Evolutionary conservation across 176 grass and related monocot genomes (phyloP).

Genomic region (Bothriochloa decipiens): DNA sequence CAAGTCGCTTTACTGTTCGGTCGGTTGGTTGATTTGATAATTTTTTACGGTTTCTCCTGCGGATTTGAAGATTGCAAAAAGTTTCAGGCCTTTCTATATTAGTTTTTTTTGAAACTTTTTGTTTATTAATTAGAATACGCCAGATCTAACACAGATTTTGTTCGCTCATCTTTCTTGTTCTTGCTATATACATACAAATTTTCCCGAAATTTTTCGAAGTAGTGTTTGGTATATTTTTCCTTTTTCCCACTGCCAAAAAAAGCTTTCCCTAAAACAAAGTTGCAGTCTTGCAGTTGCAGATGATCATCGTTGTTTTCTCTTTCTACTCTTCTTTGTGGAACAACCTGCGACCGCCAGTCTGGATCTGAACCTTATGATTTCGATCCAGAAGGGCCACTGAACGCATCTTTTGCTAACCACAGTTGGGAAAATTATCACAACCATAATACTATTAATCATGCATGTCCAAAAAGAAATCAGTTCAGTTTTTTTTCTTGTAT

Average conservation of each 20-base stretch:
- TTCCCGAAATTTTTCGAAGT: neutral
- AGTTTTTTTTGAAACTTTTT: slow-evolving; percentile 17
- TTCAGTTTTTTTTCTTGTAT: neutral
- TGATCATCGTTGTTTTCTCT: slow-evolving; percentile 2
- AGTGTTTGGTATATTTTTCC: neutral
- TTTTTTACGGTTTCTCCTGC: slow-evolving; percentile 18
- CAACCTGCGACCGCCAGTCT: slow-evolving; percentile 7
- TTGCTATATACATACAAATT: neutral
- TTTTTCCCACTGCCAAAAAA: neutral
- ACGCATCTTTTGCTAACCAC: neutral
- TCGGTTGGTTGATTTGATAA: slow-evolving; percentile 19
- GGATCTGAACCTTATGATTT: slow-evolving; percentile 35
- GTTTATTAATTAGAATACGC: slow-evolving; percentile 47
- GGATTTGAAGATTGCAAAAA: slow-evolving; percentile 32
- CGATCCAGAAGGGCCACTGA: neutral
- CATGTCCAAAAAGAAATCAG: neutral
- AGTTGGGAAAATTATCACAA: neutral
- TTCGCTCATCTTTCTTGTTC: slow-evolving; percentile 21
- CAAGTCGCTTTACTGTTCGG: neutral
- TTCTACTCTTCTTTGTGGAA: slow-evolving; percentile 25
- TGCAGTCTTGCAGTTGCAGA: neutral
- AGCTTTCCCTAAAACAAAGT: neutral
- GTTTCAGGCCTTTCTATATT: neutral
- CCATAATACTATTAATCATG: neutral
- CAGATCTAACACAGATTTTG: slow-evolving; percentile 39